A percentile compares a stretch with the other conserved stretches of the same genome.
Evolutionary conservation across 208 protist species (phyloP).

Genomic region (Trypanosoma platydactyli): DNA sequence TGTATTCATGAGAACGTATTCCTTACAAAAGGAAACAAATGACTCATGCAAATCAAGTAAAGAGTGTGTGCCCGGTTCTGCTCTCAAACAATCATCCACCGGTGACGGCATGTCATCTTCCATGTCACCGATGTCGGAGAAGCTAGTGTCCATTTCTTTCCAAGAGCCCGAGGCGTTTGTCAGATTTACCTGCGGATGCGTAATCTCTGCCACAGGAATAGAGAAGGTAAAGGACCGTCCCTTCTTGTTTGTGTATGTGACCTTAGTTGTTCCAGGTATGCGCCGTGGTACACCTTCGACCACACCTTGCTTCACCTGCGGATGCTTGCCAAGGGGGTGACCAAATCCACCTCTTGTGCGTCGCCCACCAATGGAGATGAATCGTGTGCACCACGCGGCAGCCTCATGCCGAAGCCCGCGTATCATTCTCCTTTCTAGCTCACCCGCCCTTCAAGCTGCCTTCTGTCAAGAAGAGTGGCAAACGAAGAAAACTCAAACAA

Average conservation of each 20-base stretch:
- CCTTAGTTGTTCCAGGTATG: slow-evolving; percentile 82
- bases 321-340: slow-evolving; percentile 34
- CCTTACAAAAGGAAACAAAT: slow-evolving; percentile 66
- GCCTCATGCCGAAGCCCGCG: not conserved
- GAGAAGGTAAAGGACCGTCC: slow-evolving; percentile 83
- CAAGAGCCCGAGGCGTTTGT: slow-evolving; percentile 40
- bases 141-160: slow-evolving; percentile 79
- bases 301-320: slow-evolving; percentile 58
- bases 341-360: slow-evolving; percentile 37
- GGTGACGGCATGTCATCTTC: slow-evolving; percentile 81
- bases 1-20: slow-evolving; percentile 87
- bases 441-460: no score
- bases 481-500: not conserved
- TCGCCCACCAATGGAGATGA: slow-evolving; percentile 38
- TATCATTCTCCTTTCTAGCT: not conserved
- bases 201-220: slow-evolving; percentile 74
- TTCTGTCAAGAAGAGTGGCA: not conserved
- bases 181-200: slow-evolving; percentile 62
- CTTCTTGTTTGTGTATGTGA: slow-evolving; percentile 84
- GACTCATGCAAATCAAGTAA: slow-evolving; percentile 36
- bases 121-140: slow-evolving; percentile 74
- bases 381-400: not conserved
- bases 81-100: slow-evolving; percentile 57
- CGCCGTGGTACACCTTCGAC: slow-evolving; percentile 39
- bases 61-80: slow-evolving; percentile 26